Evolutionary conservation across 352 stramenopile species (phyloP).

Genomic region (Phytophthora quininea): DNA sequence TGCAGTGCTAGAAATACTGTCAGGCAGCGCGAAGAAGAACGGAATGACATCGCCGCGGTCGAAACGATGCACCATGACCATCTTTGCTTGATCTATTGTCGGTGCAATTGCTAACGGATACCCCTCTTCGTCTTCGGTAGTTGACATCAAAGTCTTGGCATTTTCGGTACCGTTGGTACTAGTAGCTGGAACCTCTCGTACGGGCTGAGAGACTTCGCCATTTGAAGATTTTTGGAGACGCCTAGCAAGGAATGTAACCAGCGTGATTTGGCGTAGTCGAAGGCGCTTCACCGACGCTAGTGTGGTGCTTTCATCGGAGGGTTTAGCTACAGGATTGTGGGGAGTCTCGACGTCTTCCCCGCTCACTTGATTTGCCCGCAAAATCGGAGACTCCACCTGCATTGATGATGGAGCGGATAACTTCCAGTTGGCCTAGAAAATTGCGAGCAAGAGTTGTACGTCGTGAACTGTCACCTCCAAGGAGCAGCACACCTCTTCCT

Average conservation of each 20-base stretch:
- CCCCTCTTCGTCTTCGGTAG: constrained; percentile 24
- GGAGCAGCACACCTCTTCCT: constrained; percentile 39
- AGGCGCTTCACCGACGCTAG: constrained; percentile 49
- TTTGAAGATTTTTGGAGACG: constrained; percentile 28
- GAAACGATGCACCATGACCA: constrained; percentile 30
- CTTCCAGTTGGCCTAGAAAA: constrained; percentile 41
- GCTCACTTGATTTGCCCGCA: neutral
- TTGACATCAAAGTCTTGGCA: constrained; percentile 4
- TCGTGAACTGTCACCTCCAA: constrained; percentile 35
- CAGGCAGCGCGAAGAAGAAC: constrained; percentile 53
- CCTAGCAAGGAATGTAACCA: constrained; percentile 42
- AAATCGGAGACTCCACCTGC: constrained; percentile 7
- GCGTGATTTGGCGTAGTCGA: constrained; percentile 50
- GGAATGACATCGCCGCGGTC: constrained; percentile 47
- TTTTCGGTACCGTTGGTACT: constrained; percentile 2
- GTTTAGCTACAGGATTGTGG: neutral
- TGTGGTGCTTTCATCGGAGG: constrained; percentile 18
- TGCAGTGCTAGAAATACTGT: constrained; percentile 15
- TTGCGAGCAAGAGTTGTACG: constrained; percentile 43
- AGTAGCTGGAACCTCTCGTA: neutral
- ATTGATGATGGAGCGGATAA: constrained; percentile 23
- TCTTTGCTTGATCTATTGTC: constrained; percentile 3
- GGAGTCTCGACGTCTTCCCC: constrained; percentile 5
- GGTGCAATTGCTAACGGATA: constrained; percentile 17
- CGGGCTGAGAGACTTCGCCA: neutral